These are phyloP conservation scores for Candida quercuum DNA, from an alignment of 805 yeast genomes.

Conservation along the genomic window DNA sequence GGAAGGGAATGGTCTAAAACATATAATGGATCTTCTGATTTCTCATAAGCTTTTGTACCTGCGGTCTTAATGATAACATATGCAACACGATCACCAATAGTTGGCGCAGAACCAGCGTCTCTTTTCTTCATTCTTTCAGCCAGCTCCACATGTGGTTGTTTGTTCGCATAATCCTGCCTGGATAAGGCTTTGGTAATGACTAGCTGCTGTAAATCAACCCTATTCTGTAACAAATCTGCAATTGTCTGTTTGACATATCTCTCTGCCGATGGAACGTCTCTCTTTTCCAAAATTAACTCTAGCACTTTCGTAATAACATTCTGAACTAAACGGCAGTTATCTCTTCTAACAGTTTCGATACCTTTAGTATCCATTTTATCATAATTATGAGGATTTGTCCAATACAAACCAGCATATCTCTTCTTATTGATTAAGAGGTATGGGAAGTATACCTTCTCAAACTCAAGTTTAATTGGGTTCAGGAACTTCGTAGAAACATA, in stretches of 20 bases:
- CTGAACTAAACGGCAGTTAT: constrained; percentile 91
- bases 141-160: constrained; percentile 94
- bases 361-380: constrained; percentile 99
- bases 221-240: constrained; percentile 84
- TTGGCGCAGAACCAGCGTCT: constrained; percentile 97
- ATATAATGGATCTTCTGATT: constrained; percentile 93
- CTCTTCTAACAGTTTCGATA: constrained; percentile 96
- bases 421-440: constrained; percentile 91
- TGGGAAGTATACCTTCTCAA: constrained; percentile 95
- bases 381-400: constrained; percentile 89
- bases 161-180: constrained; percentile 82
- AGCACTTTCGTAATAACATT: constrained; percentile 90
- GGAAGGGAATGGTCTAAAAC: constrained; percentile 90
- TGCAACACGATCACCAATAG: constrained; percentile 96
- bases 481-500: constrained; percentile 74
- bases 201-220: constrained; percentile 86
- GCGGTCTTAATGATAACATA: constrained; percentile 85
- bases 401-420: constrained; percentile 93
- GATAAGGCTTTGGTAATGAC: constrained; percentile 93
- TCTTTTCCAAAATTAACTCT: constrained; percentile 76
- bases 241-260: constrained; percentile 80
- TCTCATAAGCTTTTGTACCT: constrained; percentile 82
- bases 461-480: constrained; percentile 89
- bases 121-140: constrained; percentile 95
- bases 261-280: constrained; percentile 84